Evolutionary conservation across 441 rosid species (phyloP), one percentile per base, ranked within the genome.

Genomic region (Macaranga tanarius): DNA sequence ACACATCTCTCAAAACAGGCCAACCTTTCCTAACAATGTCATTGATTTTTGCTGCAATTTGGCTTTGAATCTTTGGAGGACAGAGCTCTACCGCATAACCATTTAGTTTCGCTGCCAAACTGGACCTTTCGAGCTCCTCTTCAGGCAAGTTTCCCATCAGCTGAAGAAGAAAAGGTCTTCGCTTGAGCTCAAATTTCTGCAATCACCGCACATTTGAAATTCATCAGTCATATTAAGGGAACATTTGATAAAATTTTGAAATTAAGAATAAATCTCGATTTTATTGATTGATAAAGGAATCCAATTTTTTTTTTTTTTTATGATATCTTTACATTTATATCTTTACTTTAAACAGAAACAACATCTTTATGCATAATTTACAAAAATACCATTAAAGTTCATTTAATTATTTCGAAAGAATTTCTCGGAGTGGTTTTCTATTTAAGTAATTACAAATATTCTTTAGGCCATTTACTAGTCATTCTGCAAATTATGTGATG

Each of bases 181-280:
- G 88, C 83, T 94, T 94, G 76, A 94, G 90, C 92, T 94, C 97
- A 52, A 94, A 91, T 82, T 93, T 91, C 95, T 90, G 84, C 85
- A 79, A 58, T 22, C 0, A 61, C 10, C 62, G 28, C 62, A 64
- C 10, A 62, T 34, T 61, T 13, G 16, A 70, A 64, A 70, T 69
- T 38, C 19, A 64, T 57, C 26, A 56, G 61, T 19, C 5, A 4
- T 16, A 13, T 2, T 16, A 48, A 48, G 19, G 54, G 54, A 48
- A 13, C 13, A 6, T 13, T 48, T 4, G 5, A 19, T 13, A 48
- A 48, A 48, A 9, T 48, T 48, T 48, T 3, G 52, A 19, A 48
- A 16, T 16, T 48, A 13, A 3, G 54, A 48, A 48, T 48, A 13
- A 6, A 13, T 13, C 5, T 48, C 17, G 3, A 48, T 48, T 16